Base-by-base conservation (phyloP, 306 rosid species). In the Lablab purpureus region DNA sequence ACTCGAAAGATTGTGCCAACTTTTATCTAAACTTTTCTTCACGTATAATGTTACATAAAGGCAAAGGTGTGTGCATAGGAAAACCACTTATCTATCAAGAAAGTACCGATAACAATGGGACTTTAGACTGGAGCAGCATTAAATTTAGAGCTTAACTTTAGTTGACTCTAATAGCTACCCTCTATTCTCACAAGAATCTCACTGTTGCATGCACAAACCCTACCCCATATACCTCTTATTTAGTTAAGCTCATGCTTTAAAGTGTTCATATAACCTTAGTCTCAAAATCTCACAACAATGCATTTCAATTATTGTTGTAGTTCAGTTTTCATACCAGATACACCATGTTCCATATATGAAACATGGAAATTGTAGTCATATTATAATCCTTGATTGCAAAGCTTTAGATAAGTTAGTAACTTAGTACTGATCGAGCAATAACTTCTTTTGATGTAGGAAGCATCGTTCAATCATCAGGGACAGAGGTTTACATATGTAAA, bases 1-100 rank as follows among this genome's bases (percentile, higher is more conserved):
- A 65, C 83, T 62, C 60, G 32, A 79, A 87, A 87, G 87, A 89
- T 85, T 67, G 90, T 89, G 89, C 86, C 87, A 85, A 69, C 86
- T 84, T 89, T 87, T 81, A 54, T 75, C 19, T 49, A 71, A 71
- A 78, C 90, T 85, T 83, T 89, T 78, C 77, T 82, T 84, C 60
- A 22, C 47, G 23, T 74, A 81, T 80, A 81, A 84, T 60, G 80
- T 37, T 66, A 71, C 40, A 23, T 55, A 81, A 82, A 81, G 82
- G 83, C 84, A 86, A 80, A 82, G 80, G 55, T 60, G 50, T 58
- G 43, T 28, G 65, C 59, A 67, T 68, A 62, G 77, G 73, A 67
- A 47, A 50, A 81, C 50, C 66, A 74, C 47, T 76, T 32, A 81
- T 72, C 76, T n/a, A 63, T 50, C 49, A 54, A 74, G 72, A 82